phyloP scores from a whole-genome alignment of 176 grass and related monocot species.

The Avena sativa region DNA sequence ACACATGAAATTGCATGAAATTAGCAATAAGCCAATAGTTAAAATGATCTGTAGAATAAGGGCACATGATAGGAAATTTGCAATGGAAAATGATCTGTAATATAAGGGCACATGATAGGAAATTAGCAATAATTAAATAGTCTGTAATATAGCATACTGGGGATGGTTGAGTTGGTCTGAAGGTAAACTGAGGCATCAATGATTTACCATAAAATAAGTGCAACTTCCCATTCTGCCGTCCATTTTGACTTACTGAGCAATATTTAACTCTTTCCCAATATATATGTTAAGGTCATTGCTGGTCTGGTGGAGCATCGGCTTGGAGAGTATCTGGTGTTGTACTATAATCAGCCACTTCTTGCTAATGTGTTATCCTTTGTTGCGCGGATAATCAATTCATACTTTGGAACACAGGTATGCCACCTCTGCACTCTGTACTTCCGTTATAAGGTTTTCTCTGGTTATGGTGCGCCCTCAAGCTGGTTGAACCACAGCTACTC shows the following conservation, averaged over 20 bases:
- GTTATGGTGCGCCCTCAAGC: neutral
- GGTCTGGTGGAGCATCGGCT: constrained; percentile 93
- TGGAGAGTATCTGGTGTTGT: constrained; percentile 71
- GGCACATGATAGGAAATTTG: neutral
- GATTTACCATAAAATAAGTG: constrained; percentile 19
- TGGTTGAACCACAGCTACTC: neutral
- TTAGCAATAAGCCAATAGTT: neutral
- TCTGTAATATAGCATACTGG: neutral
- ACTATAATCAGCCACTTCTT: constrained; percentile 81
- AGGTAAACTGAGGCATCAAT: constrained; percentile 15
- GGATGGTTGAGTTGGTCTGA: neutral
- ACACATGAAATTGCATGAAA: neutral
- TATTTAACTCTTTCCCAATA: constrained; percentile 5
- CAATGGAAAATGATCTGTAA: neutral
- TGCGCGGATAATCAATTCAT: constrained; percentile 87
- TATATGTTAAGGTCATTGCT: constrained; percentile 83
- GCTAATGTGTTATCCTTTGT: constrained; percentile 75
- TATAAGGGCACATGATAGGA: neutral
- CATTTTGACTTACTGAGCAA: constrained; percentile 18
- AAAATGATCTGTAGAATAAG: neutral
- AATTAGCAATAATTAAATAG: constrained; percentile 1
- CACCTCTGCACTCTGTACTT: constrained; percentile 24
- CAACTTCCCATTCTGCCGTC: neutral
- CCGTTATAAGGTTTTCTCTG: neutral
- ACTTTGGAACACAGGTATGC: constrained; percentile 97